These are phyloP conservation scores for Sphaerostilbella broomeana DNA, from an alignment of 2,329 filamentous ascomycete genomes.

Conservation along the genomic window DNA sequence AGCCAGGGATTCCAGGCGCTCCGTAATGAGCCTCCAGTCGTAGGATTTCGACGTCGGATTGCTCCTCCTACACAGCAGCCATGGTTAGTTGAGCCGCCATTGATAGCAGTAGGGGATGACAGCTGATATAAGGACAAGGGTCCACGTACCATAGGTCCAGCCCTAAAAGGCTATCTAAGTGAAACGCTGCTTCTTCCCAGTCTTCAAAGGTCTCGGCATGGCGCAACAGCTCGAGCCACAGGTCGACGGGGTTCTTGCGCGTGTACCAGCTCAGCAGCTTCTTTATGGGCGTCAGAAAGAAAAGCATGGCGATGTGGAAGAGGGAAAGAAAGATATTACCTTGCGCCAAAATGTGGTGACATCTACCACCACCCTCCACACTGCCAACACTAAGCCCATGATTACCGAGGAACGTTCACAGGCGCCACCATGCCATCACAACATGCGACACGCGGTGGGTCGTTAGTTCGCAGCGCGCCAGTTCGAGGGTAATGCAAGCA, in stretches of 20 bases:
- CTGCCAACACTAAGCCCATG: conserved; percentile 39
- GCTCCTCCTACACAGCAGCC: conserved; percentile 57
- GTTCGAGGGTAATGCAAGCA: background rate
- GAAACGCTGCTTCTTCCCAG: conserved; percentile 78
- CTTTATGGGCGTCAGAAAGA: conserved; percentile 38
- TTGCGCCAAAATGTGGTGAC: conserved; percentile 57
- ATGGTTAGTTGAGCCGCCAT: conserved; percentile 6
- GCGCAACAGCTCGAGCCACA: conserved; percentile 59
- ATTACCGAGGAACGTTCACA: conserved; percentile 31
- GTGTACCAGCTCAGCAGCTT: conserved; percentile 62
- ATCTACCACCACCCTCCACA: conserved; percentile 55
- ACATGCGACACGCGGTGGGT: conserved; percentile 9
- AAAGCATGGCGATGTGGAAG: conserved; percentile 10
- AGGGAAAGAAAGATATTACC: conserved; percentile 31
- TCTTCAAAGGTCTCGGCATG: conserved; percentile 69
- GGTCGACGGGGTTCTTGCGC: conserved; percentile 55
- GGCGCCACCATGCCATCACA: conserved; percentile 24
- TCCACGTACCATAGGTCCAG: conserved; percentile 66
- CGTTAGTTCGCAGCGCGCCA: conserved; percentile 7
- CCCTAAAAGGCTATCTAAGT: conserved; percentile 74
- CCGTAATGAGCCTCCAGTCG: conserved; percentile 77
- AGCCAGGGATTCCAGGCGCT: conserved; percentile 65
- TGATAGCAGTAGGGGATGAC: too few species aligned
- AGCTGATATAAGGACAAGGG: too few species aligned
- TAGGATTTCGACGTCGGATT: conserved; percentile 76